Evolutionary conservation across 257 asterid species (phyloP), one percentile per base, ranked within the genome.

Genomic region (Datura wrightii): DNA sequence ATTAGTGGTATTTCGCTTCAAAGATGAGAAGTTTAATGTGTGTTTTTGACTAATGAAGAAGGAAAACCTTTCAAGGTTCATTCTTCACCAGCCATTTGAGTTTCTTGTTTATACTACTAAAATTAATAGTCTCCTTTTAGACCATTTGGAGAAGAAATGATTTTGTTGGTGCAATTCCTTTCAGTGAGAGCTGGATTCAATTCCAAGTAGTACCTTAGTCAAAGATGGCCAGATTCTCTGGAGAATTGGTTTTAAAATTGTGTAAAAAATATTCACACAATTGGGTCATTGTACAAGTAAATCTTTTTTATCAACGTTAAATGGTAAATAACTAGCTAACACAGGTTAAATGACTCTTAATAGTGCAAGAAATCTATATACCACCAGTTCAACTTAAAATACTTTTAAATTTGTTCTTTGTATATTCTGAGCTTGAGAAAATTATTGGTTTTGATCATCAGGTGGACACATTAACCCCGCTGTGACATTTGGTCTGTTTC

Each of bases 401-500:
- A 0, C 2, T 34, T 72, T 7, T 13, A 31, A 31, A 24, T 50
- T 14, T 78, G 63, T 31, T 24, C 4, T 69, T 52, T 19, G 58
- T 1, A 3, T 65, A 3, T 65, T 36, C 11, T 74, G 0, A 52
- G 31, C 15, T 24, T 24, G 62, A 52, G 5, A 78, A 44, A 52
- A 14, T 50, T 52, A 63, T 31, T 52, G 48, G 24, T 24, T 76
- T 76, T 52, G 78, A 39, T 78, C 14, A 82, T 70, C 90, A 94
- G 98, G 98, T 90, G 98, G 98, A 76, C 98, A 94, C 89, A 94
- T 94, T 8, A 94, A 94, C 46, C 97, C 97, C 44, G 97, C 97
- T 1, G 97, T 94, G 83, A 94, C 97, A 86, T 94, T 94, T 71
- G 98, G 98, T 53, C 88, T 92, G 63, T 92, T 94, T 89, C 88